Conservation (phyloP, 805 yeast species). For the Grigorovia yakushimaensis region DNA sequence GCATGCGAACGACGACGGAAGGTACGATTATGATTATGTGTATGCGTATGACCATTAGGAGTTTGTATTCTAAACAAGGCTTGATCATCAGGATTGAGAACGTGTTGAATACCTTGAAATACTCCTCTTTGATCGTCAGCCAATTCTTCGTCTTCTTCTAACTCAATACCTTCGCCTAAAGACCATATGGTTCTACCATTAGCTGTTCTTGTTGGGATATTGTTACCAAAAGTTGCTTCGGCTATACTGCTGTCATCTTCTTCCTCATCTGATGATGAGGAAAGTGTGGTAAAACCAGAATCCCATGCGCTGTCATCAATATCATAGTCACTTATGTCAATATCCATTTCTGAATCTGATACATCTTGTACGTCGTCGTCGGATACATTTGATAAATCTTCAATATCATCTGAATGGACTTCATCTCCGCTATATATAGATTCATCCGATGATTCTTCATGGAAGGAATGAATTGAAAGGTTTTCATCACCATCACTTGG, state of each 20-base stretch:
- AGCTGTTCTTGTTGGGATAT: slow-evolving; percentile 4
- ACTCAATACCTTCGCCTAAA: slow-evolving; percentile 22
- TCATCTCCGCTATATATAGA: slow-evolving; percentile 17
- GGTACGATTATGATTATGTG: slow-evolving; percentile 17
- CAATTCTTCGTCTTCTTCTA: slow-evolving; percentile 20
- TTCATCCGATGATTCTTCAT: slow-evolving; percentile 10
- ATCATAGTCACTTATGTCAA: slow-evolving; percentile 27
- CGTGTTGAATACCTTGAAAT: slow-evolving; percentile 28
- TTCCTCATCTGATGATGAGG: slow-evolving; percentile 25
- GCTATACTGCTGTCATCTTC: slow-evolving; percentile 11
- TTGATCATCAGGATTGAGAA: slow-evolving; percentile 21
- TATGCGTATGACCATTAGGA: neutral
- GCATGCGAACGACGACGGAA: slow-evolving; percentile 14
- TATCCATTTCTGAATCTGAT: slow-evolving; percentile 27
- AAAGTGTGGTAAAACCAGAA: slow-evolving; percentile 27
- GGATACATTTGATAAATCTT: neutral
- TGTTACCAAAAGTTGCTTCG: slow-evolving; percentile 16
- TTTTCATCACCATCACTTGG: slow-evolving; percentile 26
- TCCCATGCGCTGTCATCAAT: slow-evolving; percentile 31
- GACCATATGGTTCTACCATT: slow-evolving; percentile 15
- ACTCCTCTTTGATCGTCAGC: slow-evolving; percentile 25
- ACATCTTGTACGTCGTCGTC: neutral
- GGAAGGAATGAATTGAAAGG: slow-evolving; percentile 22
- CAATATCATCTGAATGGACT: slow-evolving; percentile 22
- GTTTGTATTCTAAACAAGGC: slow-evolving; percentile 23